A percentile compares a stretch with the other conserved stretches of the same genome.
These are phyloP conservation scores for Terana coerulea DNA, from an alignment of 768 basidiomycete species.

Conservation along the genomic window DNA sequence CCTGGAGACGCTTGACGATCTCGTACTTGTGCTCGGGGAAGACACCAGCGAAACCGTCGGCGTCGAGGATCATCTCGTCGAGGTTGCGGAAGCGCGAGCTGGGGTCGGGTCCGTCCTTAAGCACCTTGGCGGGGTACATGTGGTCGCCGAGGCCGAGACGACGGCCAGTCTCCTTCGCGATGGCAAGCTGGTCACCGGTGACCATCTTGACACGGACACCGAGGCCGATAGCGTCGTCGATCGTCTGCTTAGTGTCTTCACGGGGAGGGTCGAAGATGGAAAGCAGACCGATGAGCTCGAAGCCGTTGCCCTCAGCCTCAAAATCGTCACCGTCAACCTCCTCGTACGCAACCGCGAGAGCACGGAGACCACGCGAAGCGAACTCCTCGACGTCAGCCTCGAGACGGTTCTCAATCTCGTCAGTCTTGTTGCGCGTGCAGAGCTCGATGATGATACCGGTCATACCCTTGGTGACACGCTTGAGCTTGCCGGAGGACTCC, in stretches of 20 bases:
- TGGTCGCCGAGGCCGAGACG: conserved; percentile 98
- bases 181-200: conserved; percentile 99
- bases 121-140: conserved; percentile 99
- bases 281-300: conserved; percentile 95
- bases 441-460: conserved; percentile 98
- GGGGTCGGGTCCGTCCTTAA: conserved; percentile 92
- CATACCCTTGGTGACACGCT: conserved; percentile 99
- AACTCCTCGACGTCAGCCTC: conserved; percentile 97
- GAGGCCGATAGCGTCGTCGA: conserved; percentile 92
- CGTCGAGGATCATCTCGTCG: conserved; percentile 99
- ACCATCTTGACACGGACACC: conserved; percentile 99
- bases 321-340: conserved; percentile 80
- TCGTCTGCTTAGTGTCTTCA: conserved; percentile 98
- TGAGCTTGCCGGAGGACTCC: conserved; percentile 90
- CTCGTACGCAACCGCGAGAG: conserved; percentile 94
- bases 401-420: conserved; percentile 84
- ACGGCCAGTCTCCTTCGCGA: conserved; percentile 98
- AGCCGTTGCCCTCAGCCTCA: conserved; percentile 91
- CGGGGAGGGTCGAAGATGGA: conserved; percentile 98
- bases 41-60: conserved; percentile 98
- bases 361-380: conserved; percentile 93
- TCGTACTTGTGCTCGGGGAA: conserved; percentile 99
- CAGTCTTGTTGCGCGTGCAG: conserved; percentile 96
- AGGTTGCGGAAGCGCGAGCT: conserved; percentile 79
- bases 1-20: conserved; percentile 97